Percentiles rank a stretch among this genome's conserved stretches.
phyloP scores from a whole-genome alignment of 345 rosid genomes.

The Populus davidiana region DNA sequence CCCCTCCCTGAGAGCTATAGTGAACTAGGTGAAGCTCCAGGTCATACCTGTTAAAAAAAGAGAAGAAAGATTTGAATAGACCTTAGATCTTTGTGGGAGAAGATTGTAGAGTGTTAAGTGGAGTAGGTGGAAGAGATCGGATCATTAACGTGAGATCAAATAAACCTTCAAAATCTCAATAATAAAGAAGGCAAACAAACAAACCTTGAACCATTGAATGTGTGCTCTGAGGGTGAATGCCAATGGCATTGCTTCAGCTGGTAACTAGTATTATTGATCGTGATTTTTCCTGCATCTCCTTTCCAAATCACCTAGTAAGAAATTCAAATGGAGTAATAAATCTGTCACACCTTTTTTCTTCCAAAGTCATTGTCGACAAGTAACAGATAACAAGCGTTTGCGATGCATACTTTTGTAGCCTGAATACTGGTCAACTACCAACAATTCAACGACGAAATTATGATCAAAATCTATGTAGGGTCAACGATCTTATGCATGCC shows the following conservation, averaged over 20 bases:
- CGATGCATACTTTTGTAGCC: neutral
- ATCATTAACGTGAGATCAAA: neutral
- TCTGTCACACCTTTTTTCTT: too few species aligned
- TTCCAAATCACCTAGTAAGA: constrained; percentile 54
- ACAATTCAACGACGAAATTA: neutral
- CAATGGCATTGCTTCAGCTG: constrained; percentile 54
- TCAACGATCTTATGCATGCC: neutral
- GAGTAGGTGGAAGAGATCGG: neutral
- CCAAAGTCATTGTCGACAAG: neutral
- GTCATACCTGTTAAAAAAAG: constrained; percentile 28
- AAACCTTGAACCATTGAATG: constrained; percentile 54
- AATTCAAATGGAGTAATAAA: neutral
- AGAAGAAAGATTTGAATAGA: too few species aligned
- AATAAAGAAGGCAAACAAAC: neutral
- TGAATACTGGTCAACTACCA: neutral
- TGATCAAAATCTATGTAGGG: neutral
- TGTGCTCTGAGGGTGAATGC: constrained; percentile 75
- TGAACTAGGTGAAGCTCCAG: constrained; percentile 74
- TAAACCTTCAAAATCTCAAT: neutral
- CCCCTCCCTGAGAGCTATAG: constrained; percentile 20
- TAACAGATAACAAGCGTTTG: too few species aligned
- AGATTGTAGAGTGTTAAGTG: neutral
- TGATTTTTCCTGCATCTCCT: constrained; percentile 60
- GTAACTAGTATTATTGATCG: constrained; percentile 44
- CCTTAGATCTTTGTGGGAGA: neutral